Base-by-base conservation (phyloP, 805 yeast genomes). In the Komagataella ulmi region DNA sequence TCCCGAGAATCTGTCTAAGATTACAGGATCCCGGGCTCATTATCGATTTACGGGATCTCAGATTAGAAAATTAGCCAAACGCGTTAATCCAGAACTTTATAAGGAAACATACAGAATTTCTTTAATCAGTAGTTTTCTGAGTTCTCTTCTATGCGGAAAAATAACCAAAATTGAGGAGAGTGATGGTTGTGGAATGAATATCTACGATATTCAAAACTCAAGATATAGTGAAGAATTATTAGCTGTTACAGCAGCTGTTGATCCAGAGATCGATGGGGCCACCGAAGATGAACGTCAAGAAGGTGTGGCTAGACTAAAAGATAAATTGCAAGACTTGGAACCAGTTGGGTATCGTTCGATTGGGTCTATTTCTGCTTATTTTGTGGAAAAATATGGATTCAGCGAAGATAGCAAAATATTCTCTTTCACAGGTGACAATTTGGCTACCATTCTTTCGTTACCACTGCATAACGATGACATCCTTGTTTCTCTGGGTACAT, bases 121-220 rank as follows among this genome's bases (percentile, higher is more conserved):
- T 0, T 68, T 90, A 48, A 88, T 89, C 1, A 86, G 96, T 1
- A 80, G 84, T 51, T 89, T 89, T 60, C 67, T 88, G 36, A 81
- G 91, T 5, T 77, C 88, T 24, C 68, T 90, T 10, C 71, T 90
- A 30, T 65, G 81, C 46, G 95, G 95, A 7, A 59, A 71, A 51
- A 69, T 85, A 47, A 73, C 83, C 3, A 73, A 76, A 2, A 69
- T 88, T 52, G 97, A 89, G 58, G 83, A 83, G 58, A 80, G 88
- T 12, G 97, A 90, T 66, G 95, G 87, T 1, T 88, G 97, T 67
- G 97, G 97, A 8, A 88, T 88, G 93, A 90, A 90, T 59, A 60
- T 89, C 48, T 88, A 87, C 70, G 90, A 87, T 64, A 76, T 89
- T 45, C 56, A 68, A n/a, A 68, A 76, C 8, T 70, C 73, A 36